Evolutionary conservation across 1,284 basidiomycete genomes (phyloP).

Genomic region (Ustilago trichophora): DNA sequence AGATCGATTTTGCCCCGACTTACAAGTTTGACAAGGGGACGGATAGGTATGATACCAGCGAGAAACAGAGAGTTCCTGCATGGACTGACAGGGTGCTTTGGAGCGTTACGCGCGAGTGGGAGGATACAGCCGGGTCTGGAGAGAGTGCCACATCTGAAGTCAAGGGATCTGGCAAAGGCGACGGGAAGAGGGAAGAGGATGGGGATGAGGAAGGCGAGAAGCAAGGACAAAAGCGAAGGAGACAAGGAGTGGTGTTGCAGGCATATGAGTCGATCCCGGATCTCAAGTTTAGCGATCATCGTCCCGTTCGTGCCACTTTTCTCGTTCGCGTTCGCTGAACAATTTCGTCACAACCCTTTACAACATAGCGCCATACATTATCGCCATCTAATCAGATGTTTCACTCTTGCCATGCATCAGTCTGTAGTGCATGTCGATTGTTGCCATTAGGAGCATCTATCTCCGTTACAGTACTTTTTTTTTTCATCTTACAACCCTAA

Average conservation of each 20-base stretch:
- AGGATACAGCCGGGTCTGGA: conserved; percentile 1
- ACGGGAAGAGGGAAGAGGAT: conserved; percentile 20
- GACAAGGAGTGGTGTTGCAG: conserved; percentile 28
- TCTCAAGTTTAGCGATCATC: conserved; percentile 46
- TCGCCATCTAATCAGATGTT: too few relatives aligned
- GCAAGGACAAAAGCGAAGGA: not conserved
- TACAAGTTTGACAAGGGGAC: conserved; percentile 81
- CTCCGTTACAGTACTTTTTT: too few relatives aligned
- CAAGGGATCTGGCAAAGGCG: not conserved
- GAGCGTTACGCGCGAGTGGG: conserved; percentile 38
- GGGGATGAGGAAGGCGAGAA: conserved; percentile 1
- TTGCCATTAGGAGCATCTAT: too few relatives aligned
- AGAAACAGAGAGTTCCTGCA: conserved; percentile 93
- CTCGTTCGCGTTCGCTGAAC: conserved; percentile 24
- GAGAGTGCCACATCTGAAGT: too few relatives aligned
- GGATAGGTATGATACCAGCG: conserved; percentile 90
- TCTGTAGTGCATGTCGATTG: not conserved
- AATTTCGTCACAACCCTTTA: not conserved
- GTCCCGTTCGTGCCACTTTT: conserved; percentile 40
- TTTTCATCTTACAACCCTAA: conserved; percentile 28
- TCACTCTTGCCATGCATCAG: not conserved
- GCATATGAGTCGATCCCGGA: conserved; percentile 24
- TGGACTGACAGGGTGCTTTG: conserved; percentile 83
- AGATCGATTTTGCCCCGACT: conserved; percentile 85
- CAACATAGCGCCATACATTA: too few relatives aligned